These are phyloP conservation scores for Umbelopsis ramanniana DNA, from an alignment of 192 early-diverging fungal species.

Conservation along the genomic window DNA sequence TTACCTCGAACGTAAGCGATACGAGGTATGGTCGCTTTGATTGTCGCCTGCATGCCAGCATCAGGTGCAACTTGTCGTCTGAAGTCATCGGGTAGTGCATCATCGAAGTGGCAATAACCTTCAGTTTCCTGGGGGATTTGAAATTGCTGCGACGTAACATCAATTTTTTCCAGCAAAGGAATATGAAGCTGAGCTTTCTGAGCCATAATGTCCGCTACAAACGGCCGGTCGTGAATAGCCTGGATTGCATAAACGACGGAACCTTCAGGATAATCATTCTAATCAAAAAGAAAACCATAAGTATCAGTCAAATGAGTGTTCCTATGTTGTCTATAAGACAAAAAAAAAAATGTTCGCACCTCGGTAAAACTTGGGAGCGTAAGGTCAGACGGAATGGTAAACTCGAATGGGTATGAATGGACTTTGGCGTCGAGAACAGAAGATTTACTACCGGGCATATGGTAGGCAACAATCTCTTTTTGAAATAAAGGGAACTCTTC, in stretches of 20 bases:
- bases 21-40: conserved; percentile 13
- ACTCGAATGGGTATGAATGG: conserved; percentile 16
- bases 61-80: neutral
- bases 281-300: too few relatives aligned
- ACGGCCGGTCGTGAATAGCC: conserved; percentile 19
- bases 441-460: conserved; percentile 8
- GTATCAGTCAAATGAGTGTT: neutral
- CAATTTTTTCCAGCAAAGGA: conserved; percentile 20
- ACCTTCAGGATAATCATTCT: conserved; percentile 20
- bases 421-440: neutral
- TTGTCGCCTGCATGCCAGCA: neutral
- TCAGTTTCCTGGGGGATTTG: neutral
- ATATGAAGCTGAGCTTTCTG: conserved; percentile 17
- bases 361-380: conserved; percentile 15
- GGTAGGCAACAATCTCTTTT: conserved; percentile 9
- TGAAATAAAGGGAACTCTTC: conserved; percentile 19
- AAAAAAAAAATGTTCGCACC: neutral
- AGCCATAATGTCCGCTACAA: conserved; percentile 21
- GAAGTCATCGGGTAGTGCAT: neutral
- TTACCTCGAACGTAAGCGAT: conserved; percentile 23
- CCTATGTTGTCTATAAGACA: neutral
- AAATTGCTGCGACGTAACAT: conserved; percentile 2
- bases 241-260: conserved; percentile 7
- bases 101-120: neutral
- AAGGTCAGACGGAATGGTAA: conserved; percentile 3